A percentile compares a stretch with the other conserved stretches of the same genome.
These are phyloP conservation scores for Rhodotorula paludigena DNA, from an alignment of 768 basidiomycete genomes.

Conservation along the genomic window DNA sequence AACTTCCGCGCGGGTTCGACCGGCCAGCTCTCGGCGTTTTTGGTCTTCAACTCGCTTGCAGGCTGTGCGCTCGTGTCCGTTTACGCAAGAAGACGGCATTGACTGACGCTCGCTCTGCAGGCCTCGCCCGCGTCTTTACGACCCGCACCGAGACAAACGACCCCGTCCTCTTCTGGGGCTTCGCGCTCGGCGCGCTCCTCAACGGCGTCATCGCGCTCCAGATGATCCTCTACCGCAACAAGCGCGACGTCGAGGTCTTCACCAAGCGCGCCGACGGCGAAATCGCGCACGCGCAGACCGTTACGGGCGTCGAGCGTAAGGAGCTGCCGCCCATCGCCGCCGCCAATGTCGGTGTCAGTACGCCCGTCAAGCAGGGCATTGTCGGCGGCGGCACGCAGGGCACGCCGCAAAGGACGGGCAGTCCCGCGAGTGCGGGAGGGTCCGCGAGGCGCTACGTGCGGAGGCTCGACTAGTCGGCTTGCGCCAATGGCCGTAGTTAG, in stretches of 20 bases:
- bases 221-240: conserved; percentile 32
- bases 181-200: conserved; percentile 70
- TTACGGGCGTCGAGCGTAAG: neutral
- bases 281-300: too few relatives aligned
- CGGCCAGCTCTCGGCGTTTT: conserved; percentile 89
- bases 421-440: neutral
- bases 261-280: neutral
- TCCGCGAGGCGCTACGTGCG: conserved; percentile 2
- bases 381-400: neutral
- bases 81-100: neutral
- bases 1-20: conserved; percentile 72
- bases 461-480: neutral
- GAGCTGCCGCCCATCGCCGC: neutral
- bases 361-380: conserved; percentile 3
- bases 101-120: neutral
- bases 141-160: conserved; percentile 86
- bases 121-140: conserved; percentile 87
- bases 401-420: neutral
- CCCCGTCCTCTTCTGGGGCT: conserved; percentile 70
- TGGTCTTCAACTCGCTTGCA: conserved; percentile 76
- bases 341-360: neutral
- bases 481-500: neutral
- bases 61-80: conserved; percentile 49
- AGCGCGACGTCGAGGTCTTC: neutral
- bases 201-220: conserved; percentile 62